Evolutionary conservation across 768 basidiomycete genomes (phyloP), one percentile per base, ranked within the genome.

Genomic region (Trametes coccinea): DNA sequence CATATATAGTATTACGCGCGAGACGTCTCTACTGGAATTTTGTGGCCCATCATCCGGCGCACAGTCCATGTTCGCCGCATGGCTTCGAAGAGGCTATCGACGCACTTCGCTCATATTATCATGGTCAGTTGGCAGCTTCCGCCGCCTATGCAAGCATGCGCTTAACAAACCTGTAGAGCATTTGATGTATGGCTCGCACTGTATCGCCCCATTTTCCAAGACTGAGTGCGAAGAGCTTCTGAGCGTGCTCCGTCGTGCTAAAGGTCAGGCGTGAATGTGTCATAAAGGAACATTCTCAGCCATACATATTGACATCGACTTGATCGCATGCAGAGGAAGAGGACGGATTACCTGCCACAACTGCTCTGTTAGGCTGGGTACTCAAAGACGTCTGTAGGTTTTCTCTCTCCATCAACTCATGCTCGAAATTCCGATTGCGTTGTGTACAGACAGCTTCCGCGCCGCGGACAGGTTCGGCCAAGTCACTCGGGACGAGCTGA

Each of bases 11-110:
- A 46, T 78, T 79, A 51, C 78, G 80, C 54, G 72, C 73, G 9
- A 77, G 80, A 52, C 75, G 80, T 4, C 70, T 81, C 16, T 84
- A 84, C 66, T 84, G 81, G 82, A 82, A 79, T 57, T 82, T 77
- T 56, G 62, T 85, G 10, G 78, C 76, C 71, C 76, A 76, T 29
- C 81, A 84, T 67, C 82, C 83, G 4, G 71, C 74, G 5, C 83
- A 84, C 66, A 69, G 76, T 0, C 65, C 74, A 16, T 75, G 77
- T 33, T 80, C 81, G 16, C 53, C 66, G n/a, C 72, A 74, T 27
- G 82, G 80, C 0, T 64, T 79, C 37, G 61, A 71, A 22, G 82
- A 84, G 58, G 81, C 81, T 3, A 72, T 73, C 16, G 83, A 85
- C 61, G 78, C 81, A 22, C 65, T 84, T 51, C 77, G 80, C 14